Evolutionary conservation across 768 basidiomycete species (phyloP).

Genomic region (Hericium erinaceus): DNA sequence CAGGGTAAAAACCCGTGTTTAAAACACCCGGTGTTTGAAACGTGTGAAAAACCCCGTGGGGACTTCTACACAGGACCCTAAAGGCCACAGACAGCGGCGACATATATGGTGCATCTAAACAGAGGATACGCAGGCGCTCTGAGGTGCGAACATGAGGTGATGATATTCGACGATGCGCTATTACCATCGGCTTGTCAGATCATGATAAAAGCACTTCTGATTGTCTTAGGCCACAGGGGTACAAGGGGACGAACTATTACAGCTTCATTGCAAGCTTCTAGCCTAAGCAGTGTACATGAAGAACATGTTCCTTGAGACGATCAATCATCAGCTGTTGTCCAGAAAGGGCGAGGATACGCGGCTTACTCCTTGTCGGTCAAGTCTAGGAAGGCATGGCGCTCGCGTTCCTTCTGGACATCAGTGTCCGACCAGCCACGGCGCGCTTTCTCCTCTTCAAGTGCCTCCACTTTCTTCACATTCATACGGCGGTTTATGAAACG

Average conservation of each 20-base stretch:
- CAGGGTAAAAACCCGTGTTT: no score
- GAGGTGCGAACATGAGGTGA: no score
- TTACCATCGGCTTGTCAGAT: background rate
- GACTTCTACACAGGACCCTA: no score
- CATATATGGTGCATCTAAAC: no score
- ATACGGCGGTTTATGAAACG: conserved; percentile 46
- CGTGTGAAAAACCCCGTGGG: no score
- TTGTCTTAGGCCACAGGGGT: background rate
- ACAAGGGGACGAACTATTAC: background rate
- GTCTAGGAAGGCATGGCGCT: conserved; percentile 54
- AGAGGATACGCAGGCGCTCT: no score
- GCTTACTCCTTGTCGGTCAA: conserved; percentile 55
- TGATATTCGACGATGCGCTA: background rate
- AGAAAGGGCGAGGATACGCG: background rate
- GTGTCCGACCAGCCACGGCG: conserved; percentile 46
- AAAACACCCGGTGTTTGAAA: no score
- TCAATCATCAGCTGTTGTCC: background rate
- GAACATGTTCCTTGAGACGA: conserved; percentile 37
- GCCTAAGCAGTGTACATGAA: conserved; percentile 46
- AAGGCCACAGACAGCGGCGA: no score
- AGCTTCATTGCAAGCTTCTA: background rate
- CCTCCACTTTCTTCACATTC: conserved; percentile 36
- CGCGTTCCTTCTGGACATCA: conserved; percentile 48
- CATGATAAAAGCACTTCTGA: background rate
- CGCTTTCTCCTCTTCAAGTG: conserved; percentile 34